Conservation (phyloP, 2,329 filamentous ascomycete genomes). For the Corynespora cassiicola region DNA sequence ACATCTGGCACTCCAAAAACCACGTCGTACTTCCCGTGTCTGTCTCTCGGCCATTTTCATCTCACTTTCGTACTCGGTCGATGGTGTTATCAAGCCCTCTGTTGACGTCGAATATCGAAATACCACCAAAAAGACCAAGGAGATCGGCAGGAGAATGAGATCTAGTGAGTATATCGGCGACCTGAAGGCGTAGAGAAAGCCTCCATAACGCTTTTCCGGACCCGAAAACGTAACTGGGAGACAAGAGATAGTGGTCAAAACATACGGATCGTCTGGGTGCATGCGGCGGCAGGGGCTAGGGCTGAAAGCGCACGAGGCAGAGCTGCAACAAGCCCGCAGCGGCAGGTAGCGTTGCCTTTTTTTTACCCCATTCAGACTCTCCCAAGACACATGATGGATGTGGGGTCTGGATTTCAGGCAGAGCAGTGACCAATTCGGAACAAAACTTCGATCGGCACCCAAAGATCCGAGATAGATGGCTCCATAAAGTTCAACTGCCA, state of each 20-base stretch:
- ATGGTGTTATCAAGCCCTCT: constrained; percentile 24
- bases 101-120: constrained; percentile 29
- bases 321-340: constrained; percentile 1
- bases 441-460: too few species aligned
- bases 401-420: too few species aligned
- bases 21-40: neutral
- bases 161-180: constrained; percentile 8
- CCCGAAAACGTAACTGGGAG: constrained; percentile 9
- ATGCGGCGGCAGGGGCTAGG: constrained; percentile 3
- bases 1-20: neutral
- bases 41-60: constrained; percentile 28
- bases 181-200: constrained; percentile 4
- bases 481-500: too few species aligned
- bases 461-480: too few species aligned
- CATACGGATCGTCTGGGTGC: constrained; percentile 20
- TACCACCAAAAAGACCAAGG: constrained; percentile 11
- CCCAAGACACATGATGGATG: too few species aligned
- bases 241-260: constrained; percentile 6
- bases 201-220: constrained; percentile 4
- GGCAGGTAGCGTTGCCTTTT: constrained; percentile 8
- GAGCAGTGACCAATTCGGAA: too few species aligned
- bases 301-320: constrained; percentile 1
- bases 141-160: constrained; percentile 24
- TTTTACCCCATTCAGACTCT: neutral
- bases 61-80: constrained; percentile 12